A percentile compares a stretch with the other conserved stretches of the same genome.
These are phyloP conservation scores for Fusarium sp. DNA, from an alignment of 2,329 filamentous ascomycete species.

Conservation along the genomic window DNA sequence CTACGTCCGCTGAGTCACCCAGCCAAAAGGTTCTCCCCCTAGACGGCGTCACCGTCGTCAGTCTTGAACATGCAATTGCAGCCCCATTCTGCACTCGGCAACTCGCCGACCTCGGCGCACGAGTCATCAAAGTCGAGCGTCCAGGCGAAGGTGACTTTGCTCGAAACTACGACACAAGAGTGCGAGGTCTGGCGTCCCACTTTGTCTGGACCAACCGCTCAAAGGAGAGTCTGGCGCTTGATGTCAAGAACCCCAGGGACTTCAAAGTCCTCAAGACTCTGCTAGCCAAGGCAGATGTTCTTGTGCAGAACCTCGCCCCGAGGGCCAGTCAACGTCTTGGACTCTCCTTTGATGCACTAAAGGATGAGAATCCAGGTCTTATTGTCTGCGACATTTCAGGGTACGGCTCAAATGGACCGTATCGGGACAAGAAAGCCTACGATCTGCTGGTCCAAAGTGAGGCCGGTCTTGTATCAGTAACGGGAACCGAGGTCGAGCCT, in stretches of 20 bases:
- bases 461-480: constrained; percentile 67
- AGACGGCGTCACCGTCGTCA: constrained; percentile 65
- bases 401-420: constrained; percentile 67
- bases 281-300: constrained; percentile 62
- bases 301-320: constrained; percentile 69
- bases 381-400: constrained; percentile 71
- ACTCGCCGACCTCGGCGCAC: constrained; percentile 67
- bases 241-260: constrained; percentile 63
- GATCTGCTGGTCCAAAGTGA: constrained; percentile 70
- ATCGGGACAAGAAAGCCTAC: constrained; percentile 69
- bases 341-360: constrained; percentile 61
- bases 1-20: constrained; percentile 5
- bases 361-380: constrained; percentile 58
- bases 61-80: constrained; percentile 69
- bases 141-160: constrained; percentile 68
- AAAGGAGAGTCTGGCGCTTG: constrained; percentile 67
- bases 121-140: constrained; percentile 70
- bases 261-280: constrained; percentile 61
- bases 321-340: constrained; percentile 65
- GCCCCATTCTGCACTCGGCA: constrained; percentile 70
- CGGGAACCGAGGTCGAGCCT: constrained; percentile 60
- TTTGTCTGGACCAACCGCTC: constrained; percentile 71
- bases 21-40: constrained; percentile 29
- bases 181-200: constrained; percentile 66
- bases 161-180: constrained; percentile 65